Percentiles rank a stretch among this genome's conserved stretches.
These are phyloP conservation scores for Pugionium dolabratum DNA, from an alignment of 345 rosid species.

Conservation along the genomic window DNA sequence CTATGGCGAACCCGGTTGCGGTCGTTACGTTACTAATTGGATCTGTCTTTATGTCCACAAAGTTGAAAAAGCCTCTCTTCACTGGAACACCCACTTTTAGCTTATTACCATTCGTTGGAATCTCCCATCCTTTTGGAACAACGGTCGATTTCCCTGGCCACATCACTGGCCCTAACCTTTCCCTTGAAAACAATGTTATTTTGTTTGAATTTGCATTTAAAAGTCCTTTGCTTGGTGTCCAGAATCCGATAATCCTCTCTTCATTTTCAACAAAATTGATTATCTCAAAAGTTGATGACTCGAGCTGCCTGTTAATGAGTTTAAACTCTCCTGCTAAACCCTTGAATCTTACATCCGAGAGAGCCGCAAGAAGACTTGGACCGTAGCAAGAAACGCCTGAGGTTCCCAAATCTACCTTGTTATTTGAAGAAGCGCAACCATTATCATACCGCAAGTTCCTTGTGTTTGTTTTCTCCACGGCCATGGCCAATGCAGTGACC, in stretches of 20 bases:
- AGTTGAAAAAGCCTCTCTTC: conserved; percentile 37
- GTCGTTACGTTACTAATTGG: background rate
- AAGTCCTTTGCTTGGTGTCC: conserved; percentile 39
- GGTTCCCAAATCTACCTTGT: conserved; percentile 15
- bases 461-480: conserved; percentile 32
- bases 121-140: conserved; percentile 45
- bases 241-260: conserved; percentile 43
- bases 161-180: conserved; percentile 21
- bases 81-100: conserved; percentile 51
- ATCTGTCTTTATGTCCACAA: conserved; percentile 17
- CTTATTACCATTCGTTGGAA: conserved; percentile 42
- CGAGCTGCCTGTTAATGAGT: conserved; percentile 44
- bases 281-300: conserved; percentile 45
- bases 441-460: background rate
- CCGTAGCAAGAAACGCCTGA: conserved; percentile 34
- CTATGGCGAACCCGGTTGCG: conserved; percentile 37
- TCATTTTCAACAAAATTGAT: conserved; percentile 42
- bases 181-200: background rate
- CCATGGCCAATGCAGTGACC: conserved; percentile 46
- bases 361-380: conserved; percentile 33
- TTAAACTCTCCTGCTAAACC: conserved; percentile 49
- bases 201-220: conserved; percentile 8
- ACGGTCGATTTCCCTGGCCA: conserved; percentile 54
- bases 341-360: conserved; percentile 35
- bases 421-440: background rate